phyloP scores from a whole-genome alignment of 2,329 filamentous ascomycete species.

The Graphilbum ipis-grandicollis region DNA sequence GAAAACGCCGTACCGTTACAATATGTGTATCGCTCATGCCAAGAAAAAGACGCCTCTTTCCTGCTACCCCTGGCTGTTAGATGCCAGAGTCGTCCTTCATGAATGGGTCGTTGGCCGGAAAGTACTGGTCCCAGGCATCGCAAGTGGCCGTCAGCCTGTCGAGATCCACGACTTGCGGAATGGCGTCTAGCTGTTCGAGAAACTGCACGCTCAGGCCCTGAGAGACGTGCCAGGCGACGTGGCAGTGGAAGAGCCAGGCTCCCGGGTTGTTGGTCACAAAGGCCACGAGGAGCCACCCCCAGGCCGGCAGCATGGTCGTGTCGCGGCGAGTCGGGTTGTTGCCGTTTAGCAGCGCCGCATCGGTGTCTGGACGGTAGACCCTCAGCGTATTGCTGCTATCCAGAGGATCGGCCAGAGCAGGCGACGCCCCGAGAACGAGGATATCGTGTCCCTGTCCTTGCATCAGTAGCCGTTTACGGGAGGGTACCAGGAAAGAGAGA shows the following conservation, averaged over 20 bases:
- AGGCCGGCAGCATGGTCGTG: slow-evolving; percentile 20
- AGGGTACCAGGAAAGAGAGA: too few relatives aligned
- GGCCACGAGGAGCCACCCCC: slow-evolving; percentile 26
- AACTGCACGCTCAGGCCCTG: slow-evolving; percentile 2
- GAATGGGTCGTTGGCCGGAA: background rate
- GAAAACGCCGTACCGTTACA: too few relatives aligned
- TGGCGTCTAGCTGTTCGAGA: slow-evolving; percentile 1
- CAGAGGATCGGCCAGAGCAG: too few relatives aligned
- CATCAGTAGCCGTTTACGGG: too few relatives aligned
- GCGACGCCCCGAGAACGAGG: too few relatives aligned
- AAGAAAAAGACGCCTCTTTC: too few relatives aligned
- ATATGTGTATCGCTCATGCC: too few relatives aligned
- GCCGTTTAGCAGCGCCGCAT: slow-evolving; percentile 12
- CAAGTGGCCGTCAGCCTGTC: background rate
- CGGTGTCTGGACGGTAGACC: too few relatives aligned
- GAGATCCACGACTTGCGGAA: background rate
- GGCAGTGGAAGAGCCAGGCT: slow-evolving; percentile 34
- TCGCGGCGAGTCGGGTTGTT: slow-evolving; percentile 26
- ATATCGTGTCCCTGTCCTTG: too few relatives aligned
- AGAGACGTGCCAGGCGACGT: slow-evolving; percentile 33
- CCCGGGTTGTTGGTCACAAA: slow-evolving; percentile 32
- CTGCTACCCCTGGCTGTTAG: too few relatives aligned
- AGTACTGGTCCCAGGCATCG: background rate
- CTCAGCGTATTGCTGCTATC: too few relatives aligned
- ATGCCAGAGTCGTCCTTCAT: slow-evolving; percentile 2